A percentile compares a stretch with the other conserved stretches of the same genome.
Evolutionary conservation across 495 filamentous ascomycete genomes (phyloP).

Genomic region (Filosporella fistucella): DNA sequence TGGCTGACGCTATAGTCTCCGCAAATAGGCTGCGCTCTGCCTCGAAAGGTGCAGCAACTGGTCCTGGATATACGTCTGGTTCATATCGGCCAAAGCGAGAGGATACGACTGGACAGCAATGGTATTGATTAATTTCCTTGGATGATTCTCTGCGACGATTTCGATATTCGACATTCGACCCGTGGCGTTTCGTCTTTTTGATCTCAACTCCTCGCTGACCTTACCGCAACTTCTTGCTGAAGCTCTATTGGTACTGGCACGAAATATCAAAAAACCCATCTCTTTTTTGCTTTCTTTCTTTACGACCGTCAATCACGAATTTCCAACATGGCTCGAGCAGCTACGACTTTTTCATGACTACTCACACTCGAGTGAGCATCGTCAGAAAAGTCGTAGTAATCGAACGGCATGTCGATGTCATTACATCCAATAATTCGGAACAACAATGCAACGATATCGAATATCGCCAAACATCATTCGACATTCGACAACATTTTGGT

Average conservation of each 20-base stretch:
- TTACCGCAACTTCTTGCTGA: slow-evolving; percentile 14
- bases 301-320: slow-evolving; percentile 20
- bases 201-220: slow-evolving; percentile 22
- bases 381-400: slow-evolving; percentile 19
- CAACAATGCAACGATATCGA: slow-evolving; percentile 16
- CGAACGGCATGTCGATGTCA: slow-evolving; percentile 29
- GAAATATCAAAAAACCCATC: slow-evolving; percentile 19
- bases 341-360: slow-evolving; percentile 21
- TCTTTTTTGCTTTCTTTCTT: slow-evolving; percentile 23
- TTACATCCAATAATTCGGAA: slow-evolving; percentile 20
- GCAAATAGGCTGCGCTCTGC: slow-evolving; percentile 93
- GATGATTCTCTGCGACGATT: slow-evolving; percentile 21
- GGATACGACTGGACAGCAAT: slow-evolving; percentile 50
- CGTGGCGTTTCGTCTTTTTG: slow-evolving; percentile 22
- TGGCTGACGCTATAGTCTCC: slow-evolving; percentile 87
- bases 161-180: slow-evolving; percentile 18
- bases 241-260: slow-evolving; percentile 14
- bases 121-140: slow-evolving; percentile 48
- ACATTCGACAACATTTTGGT: slow-evolving; percentile 17
- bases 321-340: slow-evolving; percentile 25
- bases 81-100: slow-evolving; percentile 73
- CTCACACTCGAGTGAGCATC: slow-evolving; percentile 14
- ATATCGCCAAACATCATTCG: slow-evolving; percentile 10
- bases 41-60: slow-evolving; percentile 77
- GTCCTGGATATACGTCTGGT: slow-evolving; percentile 51